Conservation (phyloP, 1,284 basidiomycete genomes). For the Apiotrichum akiyoshidainum region DNA sequence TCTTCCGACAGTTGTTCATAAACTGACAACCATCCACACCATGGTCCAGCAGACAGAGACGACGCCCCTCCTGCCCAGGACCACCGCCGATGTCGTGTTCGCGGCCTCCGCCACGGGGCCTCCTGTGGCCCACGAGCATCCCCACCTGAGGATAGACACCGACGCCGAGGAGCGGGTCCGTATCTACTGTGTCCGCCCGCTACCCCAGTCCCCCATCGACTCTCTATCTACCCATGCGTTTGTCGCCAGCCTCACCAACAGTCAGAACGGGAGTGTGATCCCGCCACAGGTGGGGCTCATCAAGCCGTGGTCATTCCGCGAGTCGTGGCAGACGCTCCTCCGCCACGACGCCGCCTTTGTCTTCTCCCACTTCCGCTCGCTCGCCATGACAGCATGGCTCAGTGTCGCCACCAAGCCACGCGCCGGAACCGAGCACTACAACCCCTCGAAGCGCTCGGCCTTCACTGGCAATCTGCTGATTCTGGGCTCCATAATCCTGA, state of each 20-base stretch:
- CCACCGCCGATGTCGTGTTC: no score
- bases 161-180: background rate
- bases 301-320: background rate
- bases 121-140: no score
- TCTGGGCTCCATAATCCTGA: background rate
- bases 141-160: no score
- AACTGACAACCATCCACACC: no score
- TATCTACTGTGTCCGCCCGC: background rate
- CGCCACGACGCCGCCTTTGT: background rate
- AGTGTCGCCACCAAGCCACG: background rate
- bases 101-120: no score
- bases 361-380: background rate
- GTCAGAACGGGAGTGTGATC: no score
- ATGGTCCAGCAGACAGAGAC: no score
- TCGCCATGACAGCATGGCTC: background rate
- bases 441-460: background rate
- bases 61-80: no score
- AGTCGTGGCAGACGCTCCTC: conserved; percentile 1
- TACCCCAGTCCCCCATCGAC: background rate
- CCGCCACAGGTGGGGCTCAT: background rate
- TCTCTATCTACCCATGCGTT: no score
- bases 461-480: background rate
- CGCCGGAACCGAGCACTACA: background rate
- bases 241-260: no score
- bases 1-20: no score